phyloP scores from a whole-genome alignment of 202 grass and related monocot species.

The Setaria italica region DNA sequence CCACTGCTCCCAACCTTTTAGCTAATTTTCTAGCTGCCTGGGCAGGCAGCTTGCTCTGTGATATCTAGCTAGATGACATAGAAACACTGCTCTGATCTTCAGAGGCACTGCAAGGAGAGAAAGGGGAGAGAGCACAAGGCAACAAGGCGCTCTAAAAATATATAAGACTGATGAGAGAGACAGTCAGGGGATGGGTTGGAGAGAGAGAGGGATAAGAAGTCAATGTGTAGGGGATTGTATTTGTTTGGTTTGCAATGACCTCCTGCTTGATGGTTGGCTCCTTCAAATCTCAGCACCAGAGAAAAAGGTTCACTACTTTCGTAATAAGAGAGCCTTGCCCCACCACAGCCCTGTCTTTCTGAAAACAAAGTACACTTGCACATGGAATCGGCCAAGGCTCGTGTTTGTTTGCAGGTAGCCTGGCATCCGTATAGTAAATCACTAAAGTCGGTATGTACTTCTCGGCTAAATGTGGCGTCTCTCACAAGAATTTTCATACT shows the following conservation, averaged over 20 bases:
- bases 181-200: background rate
- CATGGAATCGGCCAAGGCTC: constrained; percentile 47
- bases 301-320: constrained; percentile 45
- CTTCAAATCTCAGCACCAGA: constrained; percentile 64
- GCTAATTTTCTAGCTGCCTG: constrained; percentile 50
- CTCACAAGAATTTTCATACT: background rate
- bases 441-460: constrained; percentile 14
- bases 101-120: constrained; percentile 54
- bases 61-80: constrained; percentile 48
- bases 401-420: constrained; percentile 45
- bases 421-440: constrained; percentile 42
- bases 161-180: constrained; percentile 57
- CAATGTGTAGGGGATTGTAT: constrained; percentile 56
- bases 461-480: background rate
- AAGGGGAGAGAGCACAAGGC: constrained; percentile 20
- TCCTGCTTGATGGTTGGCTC: constrained; percentile 50
- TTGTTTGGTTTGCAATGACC: constrained; percentile 61
- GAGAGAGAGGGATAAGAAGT: constrained; percentile 53
- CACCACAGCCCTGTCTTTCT: constrained; percentile 29
- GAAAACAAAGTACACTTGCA: constrained; percentile 61
- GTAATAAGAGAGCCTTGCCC: constrained; percentile 21
- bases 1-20: constrained; percentile 50
- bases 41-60: constrained; percentile 44
- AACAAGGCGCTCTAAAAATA: constrained; percentile 62
- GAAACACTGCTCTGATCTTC: constrained; percentile 49